These are phyloP conservation scores for Fimicolochytrium jonesii DNA, from an alignment of 192 early-diverging fungal species.

Conservation along the genomic window DNA sequence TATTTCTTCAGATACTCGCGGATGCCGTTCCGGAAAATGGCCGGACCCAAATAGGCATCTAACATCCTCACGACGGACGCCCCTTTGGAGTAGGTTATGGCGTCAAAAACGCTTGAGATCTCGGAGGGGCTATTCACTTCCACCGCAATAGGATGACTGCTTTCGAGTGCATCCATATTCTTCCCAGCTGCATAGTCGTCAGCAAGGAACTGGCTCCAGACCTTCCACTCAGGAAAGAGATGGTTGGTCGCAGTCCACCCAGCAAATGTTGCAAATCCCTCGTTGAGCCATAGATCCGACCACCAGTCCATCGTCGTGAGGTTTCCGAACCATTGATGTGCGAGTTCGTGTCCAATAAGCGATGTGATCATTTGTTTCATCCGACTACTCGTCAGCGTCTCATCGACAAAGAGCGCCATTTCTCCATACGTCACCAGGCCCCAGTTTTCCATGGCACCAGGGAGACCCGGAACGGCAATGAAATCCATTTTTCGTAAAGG, in stretches of 20 bases:
- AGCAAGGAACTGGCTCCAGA: constrained; percentile 25
- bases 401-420: constrained; percentile 71
- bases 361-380: constrained; percentile 71
- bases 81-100: constrained; percentile 80
- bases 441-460: constrained; percentile 88
- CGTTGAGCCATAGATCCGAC: constrained; percentile 74
- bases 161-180: constrained; percentile 20
- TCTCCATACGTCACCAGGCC: constrained; percentile 83
- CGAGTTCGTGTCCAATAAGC: constrained; percentile 27
- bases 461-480: constrained; percentile 82
- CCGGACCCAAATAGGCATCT: constrained; percentile 22
- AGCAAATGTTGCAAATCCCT: constrained; percentile 93
- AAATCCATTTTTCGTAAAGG: constrained; percentile 77
- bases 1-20: constrained; percentile 63
- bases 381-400: constrained; percentile 58
- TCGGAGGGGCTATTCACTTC: constrained; percentile 22
- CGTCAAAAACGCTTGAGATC: constrained; percentile 78
- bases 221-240: constrained; percentile 6
- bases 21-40: constrained; percentile 24
- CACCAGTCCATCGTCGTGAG: constrained; percentile 87
- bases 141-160: constrained; percentile 33
- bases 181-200: constrained; percentile 17
- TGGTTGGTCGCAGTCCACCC: constrained; percentile 14
- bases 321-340: constrained; percentile 47
- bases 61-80: constrained; percentile 71